phyloP scores from a whole-genome alignment of 306 rosid species.

The Quercus robur region DNA sequence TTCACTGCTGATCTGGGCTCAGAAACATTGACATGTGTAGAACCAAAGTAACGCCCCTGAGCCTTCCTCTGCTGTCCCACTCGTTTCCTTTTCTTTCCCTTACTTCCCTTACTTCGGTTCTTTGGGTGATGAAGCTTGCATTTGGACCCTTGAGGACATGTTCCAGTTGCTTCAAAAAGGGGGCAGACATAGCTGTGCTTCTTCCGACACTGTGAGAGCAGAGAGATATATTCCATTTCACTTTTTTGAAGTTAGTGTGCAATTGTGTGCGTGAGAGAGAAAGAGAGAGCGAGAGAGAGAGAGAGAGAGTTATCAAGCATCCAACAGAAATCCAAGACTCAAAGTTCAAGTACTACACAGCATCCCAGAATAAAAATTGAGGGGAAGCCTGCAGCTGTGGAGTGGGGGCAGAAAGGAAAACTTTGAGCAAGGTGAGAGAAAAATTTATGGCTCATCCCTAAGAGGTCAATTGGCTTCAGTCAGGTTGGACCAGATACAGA shows the following conservation, averaged over 20 bases:
- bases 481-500: background rate
- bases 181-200: constrained; percentile 91
- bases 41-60: constrained; percentile 72
- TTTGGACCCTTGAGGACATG: constrained; percentile 56
- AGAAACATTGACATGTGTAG: constrained; percentile 24
- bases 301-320: background rate
- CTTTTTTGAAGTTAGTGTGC: constrained; percentile 27
- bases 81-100: constrained; percentile 78
- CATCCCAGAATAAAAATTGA: background rate
- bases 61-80: constrained; percentile 39
- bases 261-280: constrained; percentile 1
- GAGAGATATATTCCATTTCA: constrained; percentile 27
- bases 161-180: constrained; percentile 77
- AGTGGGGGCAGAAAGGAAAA: background rate
- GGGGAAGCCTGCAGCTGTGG: background rate
- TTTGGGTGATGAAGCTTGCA: constrained; percentile 95
- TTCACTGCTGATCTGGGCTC: constrained; percentile 27
- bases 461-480: background rate
- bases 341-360: background rate
- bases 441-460: background rate
- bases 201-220: constrained; percentile 78
- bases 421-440: background rate
- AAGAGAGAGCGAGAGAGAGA: background rate
- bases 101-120: constrained; percentile 49
- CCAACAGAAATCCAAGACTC: constrained; percentile 3